Evolutionary conservation across 331 rosid species (phyloP).

Genomic region (Quercus phellos): DNA sequence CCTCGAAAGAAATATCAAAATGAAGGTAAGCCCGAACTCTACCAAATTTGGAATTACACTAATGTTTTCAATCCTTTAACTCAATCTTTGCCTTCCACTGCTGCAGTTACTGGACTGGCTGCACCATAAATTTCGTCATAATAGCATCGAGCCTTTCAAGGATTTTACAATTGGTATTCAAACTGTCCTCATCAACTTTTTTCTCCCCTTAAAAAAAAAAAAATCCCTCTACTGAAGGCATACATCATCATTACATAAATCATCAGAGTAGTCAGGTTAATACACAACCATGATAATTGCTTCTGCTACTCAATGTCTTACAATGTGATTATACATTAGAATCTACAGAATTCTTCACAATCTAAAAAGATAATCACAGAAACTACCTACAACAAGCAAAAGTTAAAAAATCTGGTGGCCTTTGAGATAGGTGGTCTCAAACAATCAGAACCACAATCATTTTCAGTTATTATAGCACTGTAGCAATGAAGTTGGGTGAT

Average conservation of each 20-base stretch:
- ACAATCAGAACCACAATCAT: neutral
- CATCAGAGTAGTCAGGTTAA: neutral
- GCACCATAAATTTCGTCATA: conserved; percentile 68
- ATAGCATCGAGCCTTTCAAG: conserved; percentile 57
- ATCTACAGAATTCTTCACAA: neutral
- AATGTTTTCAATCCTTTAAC: conserved; percentile 25
- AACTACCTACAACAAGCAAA: conserved; percentile 1
- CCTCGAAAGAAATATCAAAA: conserved; percentile 39
- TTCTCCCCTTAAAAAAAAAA: neutral
- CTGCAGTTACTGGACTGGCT: conserved; percentile 88
- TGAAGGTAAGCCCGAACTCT: conserved; percentile 67
- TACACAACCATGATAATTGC: neutral
- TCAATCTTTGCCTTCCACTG: conserved; percentile 28
- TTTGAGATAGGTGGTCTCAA: conserved; percentile 8
- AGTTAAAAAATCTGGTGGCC: conserved; percentile 10
- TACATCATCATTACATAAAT: neutral
- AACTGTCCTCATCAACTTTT: conserved; percentile 19
- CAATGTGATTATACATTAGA: neutral
- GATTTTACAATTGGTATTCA: conserved; percentile 60
- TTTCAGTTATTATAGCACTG: neutral
- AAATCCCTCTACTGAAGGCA: neutral
- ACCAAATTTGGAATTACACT: conserved; percentile 13
- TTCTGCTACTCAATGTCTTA: neutral
- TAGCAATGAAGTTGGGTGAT: conserved; percentile 2
- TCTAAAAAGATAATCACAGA: conserved; percentile 7